Percentiles rank a stretch among this genome's conserved stretches.
phyloP scores from a whole-genome alignment of 139 green algal genomes.

The Haematococcus sp. region DNA sequence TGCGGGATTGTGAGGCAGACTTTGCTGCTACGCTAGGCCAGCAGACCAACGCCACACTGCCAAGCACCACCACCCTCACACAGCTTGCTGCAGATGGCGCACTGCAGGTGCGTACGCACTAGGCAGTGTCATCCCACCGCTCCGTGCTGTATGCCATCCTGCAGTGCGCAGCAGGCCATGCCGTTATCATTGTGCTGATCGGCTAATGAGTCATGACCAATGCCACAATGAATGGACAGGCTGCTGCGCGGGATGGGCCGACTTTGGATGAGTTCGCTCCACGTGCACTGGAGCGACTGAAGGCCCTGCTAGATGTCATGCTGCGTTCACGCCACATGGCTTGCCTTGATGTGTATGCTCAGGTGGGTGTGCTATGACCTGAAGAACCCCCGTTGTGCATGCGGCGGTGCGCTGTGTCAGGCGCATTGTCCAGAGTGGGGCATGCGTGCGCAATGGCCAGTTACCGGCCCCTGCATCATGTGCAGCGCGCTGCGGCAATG shows the following conservation, averaged over 20 bases:
- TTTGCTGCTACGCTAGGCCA: conserved; percentile 7
- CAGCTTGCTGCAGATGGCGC: neutral
- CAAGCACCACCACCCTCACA: neutral
- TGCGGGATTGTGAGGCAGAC: conserved; percentile 32
- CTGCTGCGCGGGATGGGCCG: neutral
- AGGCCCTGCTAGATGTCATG: conserved; percentile 1
- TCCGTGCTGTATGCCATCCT: neutral
- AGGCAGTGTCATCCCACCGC: neutral
- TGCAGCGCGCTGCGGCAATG: too few relatives aligned
- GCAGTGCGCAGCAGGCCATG: too few relatives aligned
- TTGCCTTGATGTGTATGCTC: too few relatives aligned
- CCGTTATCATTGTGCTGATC: too few relatives aligned
- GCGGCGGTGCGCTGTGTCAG: too few relatives aligned
- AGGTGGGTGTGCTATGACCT: too few relatives aligned
- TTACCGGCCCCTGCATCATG: too few relatives aligned
- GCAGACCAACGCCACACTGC: conserved; percentile 13
- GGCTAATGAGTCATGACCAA: neutral
- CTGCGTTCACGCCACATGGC: neutral
- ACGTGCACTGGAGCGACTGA: neutral
- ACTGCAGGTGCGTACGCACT: conserved; percentile 7
- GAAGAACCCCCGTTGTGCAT: too few relatives aligned
- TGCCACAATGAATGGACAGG: neutral
- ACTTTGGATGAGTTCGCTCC: neutral
- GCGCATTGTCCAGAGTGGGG: too few relatives aligned
- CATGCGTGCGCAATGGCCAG: too few relatives aligned